Evolutionary conservation across 495 filamentous ascomycete genomes (phyloP).

Genomic region (Geopyxis carbonaria): DNA sequence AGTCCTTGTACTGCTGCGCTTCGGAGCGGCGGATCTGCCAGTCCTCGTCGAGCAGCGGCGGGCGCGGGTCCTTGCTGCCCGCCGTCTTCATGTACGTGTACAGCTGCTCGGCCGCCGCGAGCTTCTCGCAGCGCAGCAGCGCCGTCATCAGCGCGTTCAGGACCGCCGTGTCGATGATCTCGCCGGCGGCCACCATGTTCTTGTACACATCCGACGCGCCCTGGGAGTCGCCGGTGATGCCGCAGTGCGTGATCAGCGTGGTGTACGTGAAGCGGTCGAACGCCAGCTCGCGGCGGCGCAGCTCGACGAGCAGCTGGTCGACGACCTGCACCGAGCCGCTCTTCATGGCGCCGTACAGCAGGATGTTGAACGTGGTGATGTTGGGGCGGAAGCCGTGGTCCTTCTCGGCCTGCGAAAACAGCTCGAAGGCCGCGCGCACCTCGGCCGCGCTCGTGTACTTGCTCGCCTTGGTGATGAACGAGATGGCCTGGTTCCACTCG

Average conservation of each 20-base stretch:
- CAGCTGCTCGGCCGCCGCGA: conserved; percentile 52
- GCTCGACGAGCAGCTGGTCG: conserved; percentile 68
- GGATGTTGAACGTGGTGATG: conserved; percentile 69
- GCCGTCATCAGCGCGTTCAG: conserved; percentile 72
- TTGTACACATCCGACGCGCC: conserved; percentile 54
- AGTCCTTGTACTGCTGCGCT: no score
- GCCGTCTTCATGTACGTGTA: conserved; percentile 64
- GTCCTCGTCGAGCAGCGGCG: conserved; percentile 6
- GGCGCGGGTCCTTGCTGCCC: conserved; percentile 25
- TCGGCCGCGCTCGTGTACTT: conserved; percentile 44
- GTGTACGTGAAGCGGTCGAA: conserved; percentile 62
- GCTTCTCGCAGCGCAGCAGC: conserved; percentile 55
- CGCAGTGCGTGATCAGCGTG: conserved; percentile 65
- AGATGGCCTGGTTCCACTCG: conserved; percentile 73
- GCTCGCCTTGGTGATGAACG: conserved; percentile 56
- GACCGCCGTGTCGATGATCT: conserved; percentile 74
- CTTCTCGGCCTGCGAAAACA: conserved; percentile 84
- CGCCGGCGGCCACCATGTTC: conserved; percentile 58
- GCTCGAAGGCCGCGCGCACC: conserved; percentile 49
- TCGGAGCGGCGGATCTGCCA: neutral
- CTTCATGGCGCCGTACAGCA: conserved; percentile 78
- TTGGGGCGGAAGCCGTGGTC: conserved; percentile 45
- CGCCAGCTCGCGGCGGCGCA: conserved; percentile 44
- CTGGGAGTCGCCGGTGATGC: conserved; percentile 48
- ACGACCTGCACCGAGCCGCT: conserved; percentile 65